Evolutionary conservation across 345 rosid species (phyloP).

Genomic region (Eucalyptus tenuipes): DNA sequence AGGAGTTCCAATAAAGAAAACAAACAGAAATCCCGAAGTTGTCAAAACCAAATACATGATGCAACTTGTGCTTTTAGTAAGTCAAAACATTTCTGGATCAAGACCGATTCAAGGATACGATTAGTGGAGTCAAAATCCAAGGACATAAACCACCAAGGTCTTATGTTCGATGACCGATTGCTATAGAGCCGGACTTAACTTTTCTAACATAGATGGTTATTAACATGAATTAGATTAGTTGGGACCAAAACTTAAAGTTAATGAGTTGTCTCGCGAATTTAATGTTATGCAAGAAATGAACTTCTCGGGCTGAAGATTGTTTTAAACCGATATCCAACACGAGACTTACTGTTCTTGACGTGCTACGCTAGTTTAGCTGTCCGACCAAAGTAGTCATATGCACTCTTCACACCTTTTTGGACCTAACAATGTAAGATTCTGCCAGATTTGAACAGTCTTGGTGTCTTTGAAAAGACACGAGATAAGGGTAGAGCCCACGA

Average conservation of each 20-base stretch:
- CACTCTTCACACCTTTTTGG: background rate
- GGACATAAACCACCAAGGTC: background rate
- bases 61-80: background rate
- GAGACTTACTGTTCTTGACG: background rate
- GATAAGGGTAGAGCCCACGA: background rate
- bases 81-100: background rate
- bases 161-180: background rate
- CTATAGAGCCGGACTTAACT: background rate
- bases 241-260: background rate
- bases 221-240: background rate
- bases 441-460: background rate
- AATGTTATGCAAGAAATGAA: background rate
- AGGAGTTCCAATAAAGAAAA: background rate
- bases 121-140: background rate
- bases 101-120: background rate
- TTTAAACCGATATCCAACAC: background rate
- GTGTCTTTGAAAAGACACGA: background rate
- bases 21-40: background rate
- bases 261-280: background rate
- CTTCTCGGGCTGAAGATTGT: accelerated
- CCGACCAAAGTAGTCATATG: background rate
- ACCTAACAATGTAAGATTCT: background rate
- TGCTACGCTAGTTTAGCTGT: background rate
- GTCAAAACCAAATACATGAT: background rate
- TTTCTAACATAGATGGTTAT: background rate